A percentile compares a stretch with the other conserved stretches of the same genome.
Evolutionary conservation across 2,329 filamentous ascomycete species (phyloP).

Genomic region (Orbilia oligospora): DNA sequence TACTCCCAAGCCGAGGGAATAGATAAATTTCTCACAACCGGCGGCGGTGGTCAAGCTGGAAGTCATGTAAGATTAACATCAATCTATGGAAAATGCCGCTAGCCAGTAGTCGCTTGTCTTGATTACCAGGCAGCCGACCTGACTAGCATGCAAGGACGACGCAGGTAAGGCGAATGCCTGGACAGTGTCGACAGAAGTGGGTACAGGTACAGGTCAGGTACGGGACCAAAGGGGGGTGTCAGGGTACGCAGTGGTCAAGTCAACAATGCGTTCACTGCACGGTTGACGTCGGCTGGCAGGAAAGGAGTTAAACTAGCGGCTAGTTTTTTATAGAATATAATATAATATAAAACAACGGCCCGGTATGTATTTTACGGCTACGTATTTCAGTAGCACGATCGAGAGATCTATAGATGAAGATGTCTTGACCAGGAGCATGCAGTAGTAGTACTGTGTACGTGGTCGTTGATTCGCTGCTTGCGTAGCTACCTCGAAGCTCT

Average conservation of each 20-base stretch:
- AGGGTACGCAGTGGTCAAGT: slow-evolving; percentile 14
- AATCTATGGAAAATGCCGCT: slow-evolving; percentile 60
- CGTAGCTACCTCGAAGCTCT: slow-evolving; percentile 15
- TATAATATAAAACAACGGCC: slow-evolving; percentile 5
- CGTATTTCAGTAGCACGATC: slow-evolving; percentile 21
- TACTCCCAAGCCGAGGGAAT: slow-evolving; percentile 36
- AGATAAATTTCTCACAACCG: slow-evolving; percentile 55
- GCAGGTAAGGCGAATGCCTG: slow-evolving; percentile 50
- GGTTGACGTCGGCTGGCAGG: slow-evolving; percentile 28
- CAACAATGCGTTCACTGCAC: slow-evolving; percentile 42
- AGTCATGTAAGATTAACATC: slow-evolving; percentile 40
- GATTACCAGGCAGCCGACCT: slow-evolving; percentile 59
- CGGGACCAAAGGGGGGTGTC: slow-evolving; percentile 39
- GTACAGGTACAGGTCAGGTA: slow-evolving; percentile 34
- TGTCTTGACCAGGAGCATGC: background rate
- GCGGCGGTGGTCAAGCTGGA: slow-evolving; percentile 27
- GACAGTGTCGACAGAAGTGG: slow-evolving; percentile 27
- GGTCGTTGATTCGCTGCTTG: slow-evolving; percentile 5
- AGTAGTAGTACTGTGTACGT: background rate
- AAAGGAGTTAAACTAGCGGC: slow-evolving; percentile 13
- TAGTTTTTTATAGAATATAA: slow-evolving; percentile 14
- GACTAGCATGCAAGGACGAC: slow-evolving; percentile 53
- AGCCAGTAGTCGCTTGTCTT: slow-evolving; percentile 48
- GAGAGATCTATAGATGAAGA: background rate
- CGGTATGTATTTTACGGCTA: background rate